phyloP scores from a whole-genome alignment of 73 alveolate species.

The Paramecium primaurelia region DNA sequence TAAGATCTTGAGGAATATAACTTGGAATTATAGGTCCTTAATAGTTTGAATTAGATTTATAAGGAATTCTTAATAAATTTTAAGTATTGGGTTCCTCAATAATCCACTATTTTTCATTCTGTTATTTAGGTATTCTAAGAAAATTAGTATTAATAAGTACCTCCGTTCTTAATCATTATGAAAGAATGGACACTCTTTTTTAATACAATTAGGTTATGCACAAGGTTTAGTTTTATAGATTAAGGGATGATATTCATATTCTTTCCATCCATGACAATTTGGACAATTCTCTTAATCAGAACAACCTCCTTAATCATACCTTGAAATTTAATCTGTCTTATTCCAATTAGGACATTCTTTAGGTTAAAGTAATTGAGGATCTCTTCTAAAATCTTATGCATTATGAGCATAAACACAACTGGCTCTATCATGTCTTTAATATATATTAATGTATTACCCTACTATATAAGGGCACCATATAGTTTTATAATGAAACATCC shows the following conservation, averaged over 20 bases:
- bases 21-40: background rate
- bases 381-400: slow-evolving; percentile 78
- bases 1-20: background rate
- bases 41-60: background rate
- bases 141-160: background rate
- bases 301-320: slow-evolving; percentile 81
- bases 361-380: slow-evolving; percentile 60
- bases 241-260: slow-evolving; percentile 85
- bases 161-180: slow-evolving; percentile 56
- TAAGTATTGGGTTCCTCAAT: background rate
- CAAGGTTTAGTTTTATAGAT: slow-evolving; percentile 80
- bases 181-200: slow-evolving; percentile 61
- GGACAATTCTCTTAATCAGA: slow-evolving; percentile 67
- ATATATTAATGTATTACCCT: background rate
- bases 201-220: slow-evolving; percentile 57
- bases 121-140: background rate
- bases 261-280: slow-evolving; percentile 90
- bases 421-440: slow-evolving; percentile 65
- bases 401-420: slow-evolving; percentile 77
- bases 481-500: slow-evolving; percentile 70
- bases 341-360: slow-evolving; percentile 69
- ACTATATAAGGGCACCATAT: slow-evolving; percentile 71
- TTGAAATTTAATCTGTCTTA: background rate
- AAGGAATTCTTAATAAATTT: background rate
- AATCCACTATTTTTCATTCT: background rate